These are phyloP conservation scores for Lumnitzera littorea DNA, from an alignment of 345 rosid genomes.

Conservation along the genomic window DNA sequence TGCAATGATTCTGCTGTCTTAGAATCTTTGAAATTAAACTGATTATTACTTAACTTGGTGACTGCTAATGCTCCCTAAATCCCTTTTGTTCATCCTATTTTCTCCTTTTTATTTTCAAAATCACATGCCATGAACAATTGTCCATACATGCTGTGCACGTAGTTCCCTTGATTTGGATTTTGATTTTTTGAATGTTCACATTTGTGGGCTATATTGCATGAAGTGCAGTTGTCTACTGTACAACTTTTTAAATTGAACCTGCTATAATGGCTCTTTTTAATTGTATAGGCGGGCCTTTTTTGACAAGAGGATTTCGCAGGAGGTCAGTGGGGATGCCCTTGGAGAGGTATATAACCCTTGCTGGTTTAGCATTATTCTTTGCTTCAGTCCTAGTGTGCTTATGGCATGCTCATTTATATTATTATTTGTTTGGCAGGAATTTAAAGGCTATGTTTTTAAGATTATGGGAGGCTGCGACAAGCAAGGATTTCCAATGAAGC, in stretches of 20 bases:
- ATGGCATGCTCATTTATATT: not conserved
- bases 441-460: constrained; percentile 78
- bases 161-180: too few relatives aligned
- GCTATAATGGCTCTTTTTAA: not conserved
- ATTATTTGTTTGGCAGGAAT: constrained; percentile 36
- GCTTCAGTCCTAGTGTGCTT: not conserved
- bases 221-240: not conserved
- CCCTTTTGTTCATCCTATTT: too few relatives aligned
- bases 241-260: not conserved
- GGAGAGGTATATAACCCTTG: constrained; percentile 52
- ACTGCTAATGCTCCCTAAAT: too few relatives aligned
- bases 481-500: constrained; percentile 92
- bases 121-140: too few relatives aligned
- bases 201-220: too few relatives aligned
- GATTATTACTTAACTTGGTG: too few relatives aligned
- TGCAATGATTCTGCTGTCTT: too few relatives aligned
- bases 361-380: not conserved
- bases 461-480: constrained; percentile 93
- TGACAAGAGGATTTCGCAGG: constrained; percentile 89
- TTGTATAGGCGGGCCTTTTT: constrained; percentile 56
- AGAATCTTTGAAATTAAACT: too few relatives aligned
- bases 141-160: too few relatives aligned
- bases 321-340: constrained; percentile 68
- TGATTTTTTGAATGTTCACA: too few relatives aligned
- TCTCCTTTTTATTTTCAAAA: too few relatives aligned